Evolutionary conservation across 1,139 yeast genomes (phyloP).

Genomic region (Geotrichum bryndzae): DNA sequence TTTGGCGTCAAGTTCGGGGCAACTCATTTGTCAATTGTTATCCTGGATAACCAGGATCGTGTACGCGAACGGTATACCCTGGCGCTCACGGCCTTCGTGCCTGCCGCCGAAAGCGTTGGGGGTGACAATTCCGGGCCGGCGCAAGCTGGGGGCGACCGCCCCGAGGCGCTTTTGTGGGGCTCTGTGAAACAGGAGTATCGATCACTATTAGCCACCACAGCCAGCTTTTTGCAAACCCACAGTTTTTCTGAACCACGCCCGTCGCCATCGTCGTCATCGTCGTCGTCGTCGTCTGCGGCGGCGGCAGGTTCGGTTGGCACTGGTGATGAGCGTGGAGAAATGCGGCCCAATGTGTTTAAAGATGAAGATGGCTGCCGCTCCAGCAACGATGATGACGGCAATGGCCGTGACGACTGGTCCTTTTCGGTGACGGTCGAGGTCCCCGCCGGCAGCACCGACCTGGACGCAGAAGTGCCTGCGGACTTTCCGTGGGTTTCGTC

Average conservation of each 20-base stretch:
- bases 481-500: constrained; percentile 29
- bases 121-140: not conserved
- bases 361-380: not conserved
- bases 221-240: not conserved
- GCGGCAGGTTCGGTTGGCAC: not conserved
- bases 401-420: not conserved
- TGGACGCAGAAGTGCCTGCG: not conserved
- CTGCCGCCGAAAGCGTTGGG: not conserved
- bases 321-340: not conserved
- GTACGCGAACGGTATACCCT: constrained; percentile 34
- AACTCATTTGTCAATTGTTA: constrained; percentile 17
- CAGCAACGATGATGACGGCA: not conserved
- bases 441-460: not conserved
- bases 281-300: not conserved
- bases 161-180: constrained; percentile 8
- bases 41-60: constrained; percentile 20
- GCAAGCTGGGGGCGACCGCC: not conserved
- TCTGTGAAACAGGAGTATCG: constrained; percentile 19
- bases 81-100: constrained; percentile 31
- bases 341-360: not conserved
- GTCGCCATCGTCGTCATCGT: not conserved
- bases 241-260: not conserved
- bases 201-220: constrained; percentile 8
- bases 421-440: constrained; percentile 12
- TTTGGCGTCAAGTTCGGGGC: not conserved